Percentiles rank a stretch among this genome's conserved stretches.
These are phyloP conservation scores for Nematodospora valgi DNA, from an alignment of 805 yeast species.

Conservation along the genomic window DNA sequence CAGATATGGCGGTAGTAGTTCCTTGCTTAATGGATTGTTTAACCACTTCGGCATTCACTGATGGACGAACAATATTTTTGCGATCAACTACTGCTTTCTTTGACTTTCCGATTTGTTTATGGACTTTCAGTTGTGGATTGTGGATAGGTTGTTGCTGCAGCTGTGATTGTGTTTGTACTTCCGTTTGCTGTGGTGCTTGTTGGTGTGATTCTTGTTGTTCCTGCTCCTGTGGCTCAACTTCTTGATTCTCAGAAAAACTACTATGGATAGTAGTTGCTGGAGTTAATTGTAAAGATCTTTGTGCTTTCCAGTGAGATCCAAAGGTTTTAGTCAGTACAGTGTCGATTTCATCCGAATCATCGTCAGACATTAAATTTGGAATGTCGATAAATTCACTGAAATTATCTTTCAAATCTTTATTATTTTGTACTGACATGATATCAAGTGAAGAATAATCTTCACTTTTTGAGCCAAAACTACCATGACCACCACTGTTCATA, in stretches of 20 bases:
- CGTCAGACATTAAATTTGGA: slow-evolving; percentile 6
- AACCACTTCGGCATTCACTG: slow-evolving; percentile 4
- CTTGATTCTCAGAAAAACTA: slow-evolving; percentile 1
- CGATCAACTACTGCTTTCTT: not conserved
- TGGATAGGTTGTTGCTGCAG: slow-evolving; percentile 7
- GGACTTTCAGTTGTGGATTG: not conserved
- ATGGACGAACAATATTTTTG: slow-evolving; percentile 2
- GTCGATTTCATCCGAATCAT: slow-evolving; percentile 6
- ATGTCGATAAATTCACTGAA: slow-evolving; percentile 7
- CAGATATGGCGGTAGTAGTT: not conserved
- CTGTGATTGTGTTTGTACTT: slow-evolving; percentile 3
- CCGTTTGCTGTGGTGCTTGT: slow-evolving; percentile 1
- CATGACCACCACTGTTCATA: not conserved
- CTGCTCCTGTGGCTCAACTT: not conserved
- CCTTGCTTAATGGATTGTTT: slow-evolving; percentile 3
- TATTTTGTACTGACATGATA: slow-evolving; percentile 9
- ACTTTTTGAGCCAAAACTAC: slow-evolving; percentile 1
- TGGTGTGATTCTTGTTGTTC: slow-evolving; percentile 5
- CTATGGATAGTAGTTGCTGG: slow-evolving; percentile 7
- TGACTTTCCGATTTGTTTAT: not conserved
- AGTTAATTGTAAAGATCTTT: slow-evolving; percentile 8
- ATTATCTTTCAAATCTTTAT: slow-evolving; percentile 5
- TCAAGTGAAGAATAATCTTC: slow-evolving; percentile 7
- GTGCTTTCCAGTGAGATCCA: slow-evolving; percentile 4
- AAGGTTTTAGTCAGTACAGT: slow-evolving; percentile 8